These are phyloP conservation scores for Hemerocallis citrina DNA, from an alignment of 106 monocot genomes.

Conservation along the genomic window DNA sequence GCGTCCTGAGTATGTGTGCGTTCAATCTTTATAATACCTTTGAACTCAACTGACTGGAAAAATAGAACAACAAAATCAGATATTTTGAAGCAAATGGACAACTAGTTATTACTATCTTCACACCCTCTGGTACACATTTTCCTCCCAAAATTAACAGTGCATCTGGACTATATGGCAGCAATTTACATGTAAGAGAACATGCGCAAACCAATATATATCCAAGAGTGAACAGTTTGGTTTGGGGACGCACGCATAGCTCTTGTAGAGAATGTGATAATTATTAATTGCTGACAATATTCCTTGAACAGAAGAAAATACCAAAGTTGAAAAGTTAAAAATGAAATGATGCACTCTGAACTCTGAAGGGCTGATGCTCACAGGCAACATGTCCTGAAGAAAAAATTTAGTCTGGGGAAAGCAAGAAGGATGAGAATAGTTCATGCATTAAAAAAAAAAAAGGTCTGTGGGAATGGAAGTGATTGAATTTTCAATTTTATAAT, in stretches of 20 bases:
- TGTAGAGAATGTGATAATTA: not conserved
- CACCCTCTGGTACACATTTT: not conserved
- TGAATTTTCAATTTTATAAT: too few species aligned
- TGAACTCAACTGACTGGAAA: slow-evolving; percentile 72
- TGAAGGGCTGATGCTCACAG: not conserved
- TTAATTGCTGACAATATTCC: not conserved
- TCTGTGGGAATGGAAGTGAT: too few species aligned
- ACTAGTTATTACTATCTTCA: not conserved
- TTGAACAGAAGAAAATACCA: not conserved
- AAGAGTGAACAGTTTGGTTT: not conserved
- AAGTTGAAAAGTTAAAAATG: not conserved
- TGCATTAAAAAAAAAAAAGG: not conserved
- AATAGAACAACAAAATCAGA: not conserved
- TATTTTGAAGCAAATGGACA: not conserved
- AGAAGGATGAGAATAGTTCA: not conserved
- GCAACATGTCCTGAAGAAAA: not conserved
- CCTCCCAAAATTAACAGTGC: not conserved
- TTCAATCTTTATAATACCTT: slow-evolving; percentile 92
- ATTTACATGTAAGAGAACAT: not conserved
- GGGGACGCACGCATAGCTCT: not conserved
- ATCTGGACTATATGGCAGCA: not conserved
- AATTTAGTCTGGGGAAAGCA: slow-evolving; percentile 5
- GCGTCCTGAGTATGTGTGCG: slow-evolving; percentile 96
- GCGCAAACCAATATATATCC: not conserved
- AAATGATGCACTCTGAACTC: not conserved